Conservation (phyloP, 148 eudicot genomes). For the Amaranthus palmeri region DNA sequence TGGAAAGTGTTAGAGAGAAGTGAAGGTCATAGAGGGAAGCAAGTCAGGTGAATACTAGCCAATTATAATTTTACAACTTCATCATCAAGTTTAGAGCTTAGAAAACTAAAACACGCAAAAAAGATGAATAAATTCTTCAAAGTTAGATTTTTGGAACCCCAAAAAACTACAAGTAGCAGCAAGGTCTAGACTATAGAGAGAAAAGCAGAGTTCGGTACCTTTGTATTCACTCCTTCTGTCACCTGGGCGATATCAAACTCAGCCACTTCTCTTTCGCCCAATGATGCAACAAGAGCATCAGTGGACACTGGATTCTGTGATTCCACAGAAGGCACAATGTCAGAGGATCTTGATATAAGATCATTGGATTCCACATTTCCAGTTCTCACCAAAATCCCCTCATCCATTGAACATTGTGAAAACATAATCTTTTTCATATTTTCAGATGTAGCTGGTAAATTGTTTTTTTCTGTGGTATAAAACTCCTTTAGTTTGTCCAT, state of each 20-base stretch:
- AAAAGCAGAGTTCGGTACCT: constrained; percentile 33
- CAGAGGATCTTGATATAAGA: constrained; percentile 25
- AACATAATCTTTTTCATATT: constrained; percentile 22
- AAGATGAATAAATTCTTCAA: not conserved
- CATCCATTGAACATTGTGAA: constrained; percentile 23
- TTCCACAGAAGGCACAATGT: constrained; percentile 12
- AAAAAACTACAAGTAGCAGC: not conserved
- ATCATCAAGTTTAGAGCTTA: not conserved
- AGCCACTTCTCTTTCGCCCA: constrained; percentile 16
- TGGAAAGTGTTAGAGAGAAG: constrained; percentile 1
- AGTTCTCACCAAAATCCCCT: constrained; percentile 26
- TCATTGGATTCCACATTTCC: constrained; percentile 14
- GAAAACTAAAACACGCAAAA: not conserved
- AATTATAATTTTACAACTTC: not conserved
- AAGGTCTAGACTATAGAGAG: not conserved
- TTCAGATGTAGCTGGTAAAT: constrained; percentile 25
- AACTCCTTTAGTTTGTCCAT: constrained; percentile 43
- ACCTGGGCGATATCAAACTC: constrained; percentile 17
- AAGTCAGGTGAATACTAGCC: not conserved
- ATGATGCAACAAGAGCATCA: constrained; percentile 14
- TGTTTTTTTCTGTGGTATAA: constrained; percentile 29
- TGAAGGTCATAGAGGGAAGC: not conserved
- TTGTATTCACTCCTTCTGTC: constrained; percentile 29
- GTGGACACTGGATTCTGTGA: constrained; percentile 19
- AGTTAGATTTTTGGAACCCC: not conserved